These are phyloP conservation scores for Suillus paluster DNA, from an alignment of 768 basidiomycete genomes.

Conservation along the genomic window DNA sequence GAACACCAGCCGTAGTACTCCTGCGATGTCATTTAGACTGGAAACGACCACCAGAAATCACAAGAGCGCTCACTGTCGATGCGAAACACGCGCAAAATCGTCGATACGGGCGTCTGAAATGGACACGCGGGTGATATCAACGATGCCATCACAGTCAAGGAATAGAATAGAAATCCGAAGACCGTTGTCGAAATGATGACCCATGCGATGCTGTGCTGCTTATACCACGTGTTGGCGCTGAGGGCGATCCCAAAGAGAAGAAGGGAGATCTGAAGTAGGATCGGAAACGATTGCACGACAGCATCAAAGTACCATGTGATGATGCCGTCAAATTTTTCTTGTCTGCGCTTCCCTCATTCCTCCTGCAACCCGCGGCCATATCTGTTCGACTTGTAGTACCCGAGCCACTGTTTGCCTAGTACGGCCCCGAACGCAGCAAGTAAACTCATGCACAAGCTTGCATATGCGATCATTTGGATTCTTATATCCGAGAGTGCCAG, in stretches of 20 bases:
- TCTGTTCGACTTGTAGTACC: not conserved
- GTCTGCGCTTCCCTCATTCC: constrained; percentile 13
- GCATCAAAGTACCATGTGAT: constrained; percentile 16
- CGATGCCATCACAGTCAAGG: constrained; percentile 4
- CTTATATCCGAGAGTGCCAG: accelerated
- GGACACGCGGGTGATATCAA: constrained; percentile 7
- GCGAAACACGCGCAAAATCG: not conserved
- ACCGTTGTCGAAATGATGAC: constrained; percentile 1
- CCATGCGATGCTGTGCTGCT: not conserved
- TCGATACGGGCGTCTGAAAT: constrained; percentile 7
- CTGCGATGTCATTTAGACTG: not conserved
- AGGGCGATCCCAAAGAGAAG: constrained; percentile 18
- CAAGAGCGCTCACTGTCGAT: not conserved
- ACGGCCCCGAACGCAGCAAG: constrained; percentile 18
- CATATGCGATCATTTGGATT: constrained; percentile 13
- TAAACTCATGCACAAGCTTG: constrained; percentile 15
- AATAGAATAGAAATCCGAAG: constrained; percentile 6
- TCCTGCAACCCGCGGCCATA: constrained; percentile 8
- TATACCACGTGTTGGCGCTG: not conserved
- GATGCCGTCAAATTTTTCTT: constrained; percentile 15
- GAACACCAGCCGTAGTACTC: not conserved
- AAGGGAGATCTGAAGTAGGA: constrained; percentile 16
- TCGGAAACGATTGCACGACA: constrained; percentile 15
- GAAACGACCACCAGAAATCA: not conserved
- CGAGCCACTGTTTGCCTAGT: constrained; percentile 21